Conservation (phyloP, 805 yeast genomes). For the Kuraishia hungarica region DNA sequence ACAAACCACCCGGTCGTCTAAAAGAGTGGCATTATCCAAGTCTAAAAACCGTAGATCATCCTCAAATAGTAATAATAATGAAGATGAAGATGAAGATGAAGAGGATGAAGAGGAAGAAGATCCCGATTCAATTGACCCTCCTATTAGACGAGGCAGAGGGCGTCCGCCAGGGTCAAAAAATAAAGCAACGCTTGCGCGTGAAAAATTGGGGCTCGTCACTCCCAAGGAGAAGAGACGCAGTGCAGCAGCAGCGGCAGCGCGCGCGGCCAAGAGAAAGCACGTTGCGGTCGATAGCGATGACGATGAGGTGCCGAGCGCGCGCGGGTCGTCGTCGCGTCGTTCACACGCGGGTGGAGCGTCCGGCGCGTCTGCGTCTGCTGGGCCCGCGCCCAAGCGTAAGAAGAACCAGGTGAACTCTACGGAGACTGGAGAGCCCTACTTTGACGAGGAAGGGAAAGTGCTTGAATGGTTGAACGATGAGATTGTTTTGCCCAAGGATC, state of each 20-base stretch:
- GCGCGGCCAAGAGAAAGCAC: slow-evolving; percentile 11
- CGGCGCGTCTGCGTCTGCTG: too few relatives aligned
- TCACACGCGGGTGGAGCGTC: slow-evolving; percentile 5
- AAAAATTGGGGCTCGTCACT: slow-evolving; percentile 8
- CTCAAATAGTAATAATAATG: too few relatives aligned
- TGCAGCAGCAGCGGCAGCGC: slow-evolving; percentile 10
- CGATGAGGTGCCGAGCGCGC: slow-evolving; percentile 13
- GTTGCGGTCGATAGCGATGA: slow-evolving; percentile 20
- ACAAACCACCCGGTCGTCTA: slow-evolving; percentile 15
- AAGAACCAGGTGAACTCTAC: slow-evolving; percentile 24
- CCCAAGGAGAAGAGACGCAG: slow-evolving; percentile 9
- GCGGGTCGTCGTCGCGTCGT: slow-evolving; percentile 6
- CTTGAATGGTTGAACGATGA: slow-evolving; percentile 66
- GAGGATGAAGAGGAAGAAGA: slow-evolving; percentile 11
- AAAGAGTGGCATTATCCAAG: slow-evolving; percentile 15
- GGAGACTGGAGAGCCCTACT: slow-evolving; percentile 17
- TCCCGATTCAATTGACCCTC: slow-evolving; percentile 2
- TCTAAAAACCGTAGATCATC: slow-evolving; percentile 7
- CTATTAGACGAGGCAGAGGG: slow-evolving; percentile 20
- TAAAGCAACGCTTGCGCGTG: slow-evolving; percentile 17
- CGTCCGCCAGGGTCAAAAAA: slow-evolving; percentile 17
- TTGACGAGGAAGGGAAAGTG: slow-evolving; percentile 65
- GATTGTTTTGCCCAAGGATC: slow-evolving; percentile 66
- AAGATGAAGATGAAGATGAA: too few relatives aligned
- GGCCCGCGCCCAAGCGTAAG: slow-evolving; percentile 9